phyloP scores from a whole-genome alignment of 2,329 filamentous ascomycete genomes.

The Aspergillus fumigatus region DNA sequence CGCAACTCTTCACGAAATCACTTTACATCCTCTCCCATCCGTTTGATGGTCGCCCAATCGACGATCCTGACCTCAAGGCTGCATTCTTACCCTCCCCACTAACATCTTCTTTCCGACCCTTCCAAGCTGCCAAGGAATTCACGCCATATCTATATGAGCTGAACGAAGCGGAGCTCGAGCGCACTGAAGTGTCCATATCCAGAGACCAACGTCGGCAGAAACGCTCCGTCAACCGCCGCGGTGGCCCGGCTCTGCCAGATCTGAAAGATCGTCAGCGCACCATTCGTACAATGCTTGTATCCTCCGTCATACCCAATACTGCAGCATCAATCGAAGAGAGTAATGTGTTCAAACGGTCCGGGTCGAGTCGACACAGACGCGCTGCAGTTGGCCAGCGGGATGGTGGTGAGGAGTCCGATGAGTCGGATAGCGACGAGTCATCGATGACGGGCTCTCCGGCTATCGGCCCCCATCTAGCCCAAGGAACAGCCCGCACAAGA shows the following conservation, averaged over 20 bases:
- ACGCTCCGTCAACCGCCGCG: conserved; percentile 86
- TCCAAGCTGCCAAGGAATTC: conserved; percentile 90
- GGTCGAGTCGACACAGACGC: conserved; percentile 58
- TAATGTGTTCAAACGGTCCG: conserved; percentile 75
- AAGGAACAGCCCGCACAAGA: conserved; percentile 77
- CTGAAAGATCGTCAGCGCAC: conserved; percentile 92
- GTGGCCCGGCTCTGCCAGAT: conserved; percentile 90
- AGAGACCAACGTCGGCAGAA: conserved; percentile 93
- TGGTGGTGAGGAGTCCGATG: conserved; percentile 72
- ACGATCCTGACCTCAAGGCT: conserved; percentile 82
- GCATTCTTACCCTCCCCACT: conserved; percentile 84
- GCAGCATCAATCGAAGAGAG: conserved; percentile 77
- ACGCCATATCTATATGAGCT: conserved; percentile 92
- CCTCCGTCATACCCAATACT: conserved; percentile 84
- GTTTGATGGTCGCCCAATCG: conserved; percentile 88
- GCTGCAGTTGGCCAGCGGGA: conserved; percentile 54
- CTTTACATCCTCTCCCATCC: conserved; percentile 90
- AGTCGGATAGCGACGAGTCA: conserved; percentile 87
- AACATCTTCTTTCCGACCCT: conserved; percentile 76
- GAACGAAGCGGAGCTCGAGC: conserved; percentile 82
- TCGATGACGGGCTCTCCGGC: conserved; percentile 74
- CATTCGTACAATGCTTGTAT: conserved; percentile 86
- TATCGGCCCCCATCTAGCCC: conserved; percentile 59
- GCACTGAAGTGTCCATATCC: conserved; percentile 87
- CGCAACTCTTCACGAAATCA: conserved; percentile 88